Base-by-base conservation (phyloP, 2,329 filamentous ascomycete species). In the Clarireedia homoeocarpa region DNA sequence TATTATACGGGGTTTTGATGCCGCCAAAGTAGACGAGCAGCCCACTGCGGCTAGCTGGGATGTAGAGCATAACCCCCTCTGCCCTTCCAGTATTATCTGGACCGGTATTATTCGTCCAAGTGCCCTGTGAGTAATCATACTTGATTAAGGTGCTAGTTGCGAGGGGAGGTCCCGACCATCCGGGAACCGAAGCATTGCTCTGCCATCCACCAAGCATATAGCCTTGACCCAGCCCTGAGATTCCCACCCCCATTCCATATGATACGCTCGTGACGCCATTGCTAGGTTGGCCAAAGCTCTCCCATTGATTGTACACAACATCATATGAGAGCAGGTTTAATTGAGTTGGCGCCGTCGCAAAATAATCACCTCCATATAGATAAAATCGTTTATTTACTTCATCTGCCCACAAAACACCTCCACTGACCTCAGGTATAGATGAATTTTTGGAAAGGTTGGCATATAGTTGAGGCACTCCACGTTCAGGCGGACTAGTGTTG, bases 171-270 rank as follows among this genome's bases (percentile, higher is more conserved):
- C 75, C 76, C 15, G 66, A 67, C 81, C 80, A 85, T 7, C 73
- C 73, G 0, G 75, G 70, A 1, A 75, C 72, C 1, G 80, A 81
- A 47, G 68, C 67, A 60, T 80, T 80, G 61, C 77, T 83, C 56
- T 80, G 71, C 77, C 79, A 86, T 42, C 83, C 83, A 45, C 83
- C 83, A 59, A 82, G 79, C 65, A 84, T 83, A 63, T 79, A 86
- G 1, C 77, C 82, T 56, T 79, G 71, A 10, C 79, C 82, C 2
- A 75, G 72, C 39, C 75, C 73, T 4, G 81, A 74, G 9, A 83
- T 73, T 2, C 78, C 75, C 9, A 78, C 74, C 12, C 80, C 78
- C 14, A 81, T 81, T 10, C 82, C 83, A 58, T 77, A 84, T 5
- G 80, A 76, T 2, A 80, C 73, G 6, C 78, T 70, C 46, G 72